A percentile compares a stretch with the other conserved stretches of the same genome.
phyloP scores from a whole-genome alignment of 2,329 filamentous ascomycete genomes.

The Fusarium praegraminearum region DNA sequence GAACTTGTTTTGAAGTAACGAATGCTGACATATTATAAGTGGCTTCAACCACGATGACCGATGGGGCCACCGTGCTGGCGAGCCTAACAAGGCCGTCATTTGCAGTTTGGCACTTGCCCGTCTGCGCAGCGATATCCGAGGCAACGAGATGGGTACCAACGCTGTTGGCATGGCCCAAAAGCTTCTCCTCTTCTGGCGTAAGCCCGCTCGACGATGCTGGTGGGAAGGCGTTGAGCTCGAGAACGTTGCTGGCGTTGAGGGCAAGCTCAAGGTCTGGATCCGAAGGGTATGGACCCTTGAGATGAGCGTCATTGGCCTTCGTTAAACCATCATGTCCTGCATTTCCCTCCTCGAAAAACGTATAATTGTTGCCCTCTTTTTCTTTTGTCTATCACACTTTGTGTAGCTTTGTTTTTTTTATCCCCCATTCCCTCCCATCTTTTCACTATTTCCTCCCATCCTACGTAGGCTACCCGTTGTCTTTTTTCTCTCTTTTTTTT shows the following conservation, averaged over 20 bases:
- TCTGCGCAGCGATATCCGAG: conserved; percentile 90
- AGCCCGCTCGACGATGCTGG: conserved; percentile 96
- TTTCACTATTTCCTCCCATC: conserved; percentile 26
- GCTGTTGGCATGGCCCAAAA: conserved; percentile 99
- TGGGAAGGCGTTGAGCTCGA: conserved; percentile 97
- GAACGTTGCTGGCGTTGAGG: conserved; percentile 88
- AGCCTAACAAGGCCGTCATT: conserved; percentile 98
- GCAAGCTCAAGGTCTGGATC: conserved; percentile 97
- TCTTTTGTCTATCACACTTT: conserved; percentile 39
- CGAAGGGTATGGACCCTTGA: conserved; percentile 97
- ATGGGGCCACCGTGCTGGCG: conserved; percentile 97
- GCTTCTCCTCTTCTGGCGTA: conserved; percentile 96
- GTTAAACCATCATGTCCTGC: conserved; percentile 56
- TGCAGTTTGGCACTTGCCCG: conserved; percentile 95
- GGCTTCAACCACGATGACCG: conserved; percentile 95
- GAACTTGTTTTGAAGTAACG: neutral
- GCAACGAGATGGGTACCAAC: conserved; percentile 78
- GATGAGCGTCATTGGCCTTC: conserved; percentile 93
- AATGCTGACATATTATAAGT: conserved; percentile 60
- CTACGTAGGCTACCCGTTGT: conserved; percentile 26
- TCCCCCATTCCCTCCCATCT: conserved; percentile 7
- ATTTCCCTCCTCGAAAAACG: conserved; percentile 8
- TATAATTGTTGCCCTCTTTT: conserved; percentile 27
- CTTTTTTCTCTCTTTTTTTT: conserved; percentile 19
- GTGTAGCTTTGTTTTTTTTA: conserved; percentile 30